Evolutionary conservation across 1,284 basidiomycete genomes (phyloP), one percentile per base, ranked within the genome.

Genomic region (Cryptococcus sp.): DNA sequence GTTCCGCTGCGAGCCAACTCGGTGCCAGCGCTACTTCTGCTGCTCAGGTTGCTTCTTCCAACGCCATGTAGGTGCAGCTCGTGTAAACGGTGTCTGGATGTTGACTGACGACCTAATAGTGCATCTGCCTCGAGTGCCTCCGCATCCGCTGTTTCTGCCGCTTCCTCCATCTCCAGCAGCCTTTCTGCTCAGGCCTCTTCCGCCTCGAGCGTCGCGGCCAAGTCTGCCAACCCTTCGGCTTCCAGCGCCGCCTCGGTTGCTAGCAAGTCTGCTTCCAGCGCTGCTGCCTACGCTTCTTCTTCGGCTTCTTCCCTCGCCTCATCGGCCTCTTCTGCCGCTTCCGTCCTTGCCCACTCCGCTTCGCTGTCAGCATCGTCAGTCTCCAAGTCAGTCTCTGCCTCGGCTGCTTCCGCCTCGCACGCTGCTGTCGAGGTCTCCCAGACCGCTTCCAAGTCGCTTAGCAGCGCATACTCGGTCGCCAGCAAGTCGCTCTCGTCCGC

Each of bases 271-370:
- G 66, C 67, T 57, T 63, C 69, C 43, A 68, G 70, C 11, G 68
- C 68, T 39, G 72, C 68, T 47, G 63, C 80, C 25, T 75, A 78
- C 46, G 72, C 77, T 23, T 77, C 80, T 0, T 72, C 79, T 19
- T 73, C 73, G 7, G 70, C 73, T n/a, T 69, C 69, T 23, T 69
- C 71, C 11, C 52, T 70, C 50, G 69, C 72, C 11, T 71, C 67
- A 3, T 70, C 70, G 4, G 70, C 69, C 20, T 75, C 73, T 11
- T 69, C 67, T 11, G 68, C 70, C 50, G 75, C 67, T 16, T 80
- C 83, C 5, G 84, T 83, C n/a, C 83, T 85, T 30, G 69, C 65
- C 30, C 71, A 72, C 66, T 70, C 70, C 11, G 67, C 65, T 8
- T 73, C 71, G 1, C 64, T 72, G 45, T 67, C 65, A 2, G 67